A percentile compares a stretch with the other conserved stretches of the same genome.
phyloP scores from a whole-genome alignment of 768 basidiomycete genomes.

The Agaricus subrufescens region DNA sequence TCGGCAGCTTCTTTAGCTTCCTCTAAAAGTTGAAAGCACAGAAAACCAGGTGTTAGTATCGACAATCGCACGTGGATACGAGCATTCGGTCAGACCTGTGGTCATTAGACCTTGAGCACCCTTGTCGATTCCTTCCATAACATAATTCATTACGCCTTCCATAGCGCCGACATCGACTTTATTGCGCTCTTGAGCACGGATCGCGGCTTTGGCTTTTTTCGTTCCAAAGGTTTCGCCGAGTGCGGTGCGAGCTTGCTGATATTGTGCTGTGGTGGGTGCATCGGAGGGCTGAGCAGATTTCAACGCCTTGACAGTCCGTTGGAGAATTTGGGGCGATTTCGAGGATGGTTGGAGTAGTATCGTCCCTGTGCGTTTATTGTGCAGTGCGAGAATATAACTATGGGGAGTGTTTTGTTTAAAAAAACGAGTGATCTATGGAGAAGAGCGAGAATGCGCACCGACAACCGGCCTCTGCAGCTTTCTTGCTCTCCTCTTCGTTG shows the following conservation, averaged over 20 bases:
- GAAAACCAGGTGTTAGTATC: not conserved
- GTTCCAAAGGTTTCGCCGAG: constrained; percentile 94
- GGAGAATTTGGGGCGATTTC: constrained; percentile 61
- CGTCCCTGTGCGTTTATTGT: constrained; percentile 70
- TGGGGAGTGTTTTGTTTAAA: not conserved
- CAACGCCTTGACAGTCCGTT: constrained; percentile 79
- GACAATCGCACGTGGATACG: not conserved
- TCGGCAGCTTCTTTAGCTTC: constrained; percentile 63
- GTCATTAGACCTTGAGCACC: constrained; percentile 67
- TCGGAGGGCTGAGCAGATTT: constrained; percentile 55
- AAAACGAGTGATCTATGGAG: not conserved
- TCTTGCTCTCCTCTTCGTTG: constrained; percentile 46
- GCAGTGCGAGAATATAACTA: constrained; percentile 83
- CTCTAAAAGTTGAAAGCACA: constrained; percentile 36
- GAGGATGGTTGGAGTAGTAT: constrained; percentile 65
- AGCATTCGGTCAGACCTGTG: constrained; percentile 44
- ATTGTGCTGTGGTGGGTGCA: constrained; percentile 47
- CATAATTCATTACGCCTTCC: constrained; percentile 73
- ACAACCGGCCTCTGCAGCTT: constrained; percentile 54
- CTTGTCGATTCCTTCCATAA: constrained; percentile 80
- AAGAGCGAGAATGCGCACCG: constrained; percentile 42
- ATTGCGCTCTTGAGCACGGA: constrained; percentile 84
- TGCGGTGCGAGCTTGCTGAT: constrained; percentile 61
- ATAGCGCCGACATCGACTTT: constrained; percentile 86
- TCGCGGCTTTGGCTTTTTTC: constrained; percentile 85